These are phyloP conservation scores for Penicillium psychrofluorescens DNA, from an alignment of 495 filamentous ascomycete genomes.

Conservation along the genomic window DNA sequence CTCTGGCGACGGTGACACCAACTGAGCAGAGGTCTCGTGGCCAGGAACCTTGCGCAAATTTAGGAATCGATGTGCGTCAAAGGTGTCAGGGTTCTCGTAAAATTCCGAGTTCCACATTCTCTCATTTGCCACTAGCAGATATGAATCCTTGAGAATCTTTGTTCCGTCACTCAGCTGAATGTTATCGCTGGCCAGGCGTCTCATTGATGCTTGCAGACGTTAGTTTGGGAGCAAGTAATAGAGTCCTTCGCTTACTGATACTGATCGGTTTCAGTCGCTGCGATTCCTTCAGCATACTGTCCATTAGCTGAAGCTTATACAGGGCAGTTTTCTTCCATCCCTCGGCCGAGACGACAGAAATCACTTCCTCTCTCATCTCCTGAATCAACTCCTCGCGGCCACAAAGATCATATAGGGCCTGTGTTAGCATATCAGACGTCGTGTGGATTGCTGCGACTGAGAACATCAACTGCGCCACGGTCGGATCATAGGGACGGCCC, in stretches of 20 bases:
- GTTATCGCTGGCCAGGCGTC: conserved; percentile 21
- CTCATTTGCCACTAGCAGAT: conserved; percentile 20
- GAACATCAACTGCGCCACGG: conserved; percentile 12
- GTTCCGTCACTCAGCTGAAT: conserved; percentile 16
- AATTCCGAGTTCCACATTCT: conserved; percentile 22
- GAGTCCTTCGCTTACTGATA: conserved; percentile 11
- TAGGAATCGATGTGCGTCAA: conserved; percentile 33
- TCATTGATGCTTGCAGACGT: conserved; percentile 25
- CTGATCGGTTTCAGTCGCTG: conserved; percentile 19
- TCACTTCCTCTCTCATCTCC: conserved; percentile 14
- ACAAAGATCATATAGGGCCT: conserved; percentile 28
- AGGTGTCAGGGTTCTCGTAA: conserved; percentile 32
- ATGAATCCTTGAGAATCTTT: conserved; percentile 10
- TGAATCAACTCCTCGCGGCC: conserved; percentile 26
- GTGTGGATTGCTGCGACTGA: conserved; percentile 25
- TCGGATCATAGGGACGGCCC: conserved; percentile 8
- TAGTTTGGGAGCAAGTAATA: neutral
- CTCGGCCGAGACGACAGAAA: conserved; percentile 7
- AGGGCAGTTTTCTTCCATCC: conserved; percentile 32
- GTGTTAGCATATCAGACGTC: conserved; percentile 14
- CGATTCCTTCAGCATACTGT: conserved; percentile 24
- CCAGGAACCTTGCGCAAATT: conserved; percentile 22
- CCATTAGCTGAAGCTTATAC: conserved; percentile 38
- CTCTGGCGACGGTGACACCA: conserved; percentile 27
- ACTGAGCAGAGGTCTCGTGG: conserved; percentile 23